Base-by-base conservation (phyloP, 2,329 filamentous ascomycete species). In the Fusarium falciforme region DNA sequence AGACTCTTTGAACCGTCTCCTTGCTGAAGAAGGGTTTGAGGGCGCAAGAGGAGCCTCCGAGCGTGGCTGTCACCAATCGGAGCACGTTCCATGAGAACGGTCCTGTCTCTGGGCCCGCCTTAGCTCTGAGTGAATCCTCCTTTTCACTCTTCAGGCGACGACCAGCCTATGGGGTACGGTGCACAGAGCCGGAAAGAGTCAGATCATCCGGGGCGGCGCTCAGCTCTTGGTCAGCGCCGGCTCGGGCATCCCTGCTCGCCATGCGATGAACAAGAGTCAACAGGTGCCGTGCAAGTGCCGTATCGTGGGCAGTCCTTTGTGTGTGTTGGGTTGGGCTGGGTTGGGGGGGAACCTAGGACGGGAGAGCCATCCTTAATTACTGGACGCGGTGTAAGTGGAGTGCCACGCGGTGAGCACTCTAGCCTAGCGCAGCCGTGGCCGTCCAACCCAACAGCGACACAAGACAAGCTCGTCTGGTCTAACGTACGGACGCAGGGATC, bases 11-110 rank as follows among this genome's bases (percentile, higher is more conserved):
- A 72, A 73, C 71, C 60, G 57, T 33, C 33, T 58, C 61, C 59
- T 64, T 59, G 55, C 63, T 71, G 65, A 68, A 73, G 59, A 66
- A 74, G 47, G 68, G 72, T 71, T 64, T 68, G 72, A 75, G 71
- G 35, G 67, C 31, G 58, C 62, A 47, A 54, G 60, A 71, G 63
- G 62, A 44, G 65, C 61, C 42, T 59, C 66, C 67, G 64, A 57
- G 27, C 59, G 60, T 22, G 25, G 42, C 8, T n/a, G 49, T 64
- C 22, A 44, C 75, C 75, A 77, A 77, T 77, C 75, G 75, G 75
- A 77, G 75, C 67, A 42, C 63, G 73, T 77, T 77, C 75, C 75
- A 77, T 25, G 72, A 68, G 75, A 64, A 67, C 71, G 75, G 75
- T 77, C 73, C 71, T 70, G 68, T 74, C 71, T 22, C 42, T 67